Evolutionary conservation across 306 rosid genomes (phyloP), one percentile per base, ranked within the genome.

Genomic region (Benincasa hispida): DNA sequence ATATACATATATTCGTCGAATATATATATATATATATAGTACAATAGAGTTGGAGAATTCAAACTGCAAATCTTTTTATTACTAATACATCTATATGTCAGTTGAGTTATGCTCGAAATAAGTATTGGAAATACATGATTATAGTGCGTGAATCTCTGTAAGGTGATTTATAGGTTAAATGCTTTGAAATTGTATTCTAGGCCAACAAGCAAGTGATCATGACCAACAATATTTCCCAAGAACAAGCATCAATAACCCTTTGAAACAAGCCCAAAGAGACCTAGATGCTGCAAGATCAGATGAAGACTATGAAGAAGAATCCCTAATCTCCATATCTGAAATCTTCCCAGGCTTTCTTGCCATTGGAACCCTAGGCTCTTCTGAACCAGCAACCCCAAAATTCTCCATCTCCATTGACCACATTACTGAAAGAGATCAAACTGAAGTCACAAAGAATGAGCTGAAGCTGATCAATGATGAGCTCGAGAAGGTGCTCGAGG

Each of bases 311-410:
- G 91, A 86, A 19, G 90, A 84, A 8, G 96, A 88, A 79, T 30
- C 89, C 56, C 56, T 84, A 5, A 79, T 79, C 37, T 81, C 86
- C 8, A 85, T 87, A 51, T 83, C 81, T 73, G 94, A 90, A 74
- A 85, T 88, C 85, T 93, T 91, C 82, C 97, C 92, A 54, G 98
- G 98, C 15, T 93, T 93, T 76, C 84, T 93, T 18, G 93, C 98
- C 8, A 91, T 93, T 11, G 98, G 98, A 65, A 93, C 98, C 21
- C 88, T 93, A 48, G 97, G 97, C 21, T 82, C 91, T 54, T 81
- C 18, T 56, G 85, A 87, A 42, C 89, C 93, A 10, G 81, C 93
- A 75, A 93, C 98, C 24, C 98, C 98, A 76, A 85, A 86, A 78
- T 89, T 93, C 69, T 82, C 88, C 62, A 86, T 86, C 78, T 90